A percentile compares a stretch with the other conserved stretches of the same genome.
Conservation (phyloP, 176 grass and related monocot genomes). For the Ensete glaucum region DNA sequence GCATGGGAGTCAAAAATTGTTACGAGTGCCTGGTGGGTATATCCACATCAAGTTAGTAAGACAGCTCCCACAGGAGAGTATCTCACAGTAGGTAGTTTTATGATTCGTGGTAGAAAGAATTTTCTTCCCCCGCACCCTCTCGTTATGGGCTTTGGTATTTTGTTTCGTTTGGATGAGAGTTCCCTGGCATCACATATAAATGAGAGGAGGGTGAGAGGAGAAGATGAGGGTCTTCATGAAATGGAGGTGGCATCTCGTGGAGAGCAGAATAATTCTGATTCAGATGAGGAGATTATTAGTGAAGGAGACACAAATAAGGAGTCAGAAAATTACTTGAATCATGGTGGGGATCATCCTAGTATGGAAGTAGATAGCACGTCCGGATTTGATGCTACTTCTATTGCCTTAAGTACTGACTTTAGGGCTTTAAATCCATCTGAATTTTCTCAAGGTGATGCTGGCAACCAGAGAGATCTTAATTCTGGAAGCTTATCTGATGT, state of each 20-base stretch:
- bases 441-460: conserved; percentile 10
- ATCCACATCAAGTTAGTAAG: conserved; percentile 96
- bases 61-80: conserved; percentile 94
- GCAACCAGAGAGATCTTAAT: conserved; percentile 17
- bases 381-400: conserved; percentile 19
- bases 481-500: conserved; percentile 4
- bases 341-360: conserved; percentile 22
- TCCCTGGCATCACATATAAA: conserved; percentile 81
- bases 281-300: conserved; percentile 34
- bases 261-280: conserved; percentile 35
- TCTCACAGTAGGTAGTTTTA: conserved; percentile 95
- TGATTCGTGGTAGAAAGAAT: conserved; percentile 96
- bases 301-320: conserved; percentile 31
- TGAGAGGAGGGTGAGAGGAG: conserved; percentile 75
- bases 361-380: conserved; percentile 4
- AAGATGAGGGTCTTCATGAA: conserved; percentile 65
- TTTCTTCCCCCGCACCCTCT: conserved; percentile 86
- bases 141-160: conserved; percentile 88
- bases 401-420: conserved; percentile 25
- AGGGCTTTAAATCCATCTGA: neutral
- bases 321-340: conserved; percentile 30
- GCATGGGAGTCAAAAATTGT: conserved; percentile 98
- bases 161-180: conserved; percentile 95
- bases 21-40: conserved; percentile 98
- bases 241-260: conserved; percentile 23